Base-by-base conservation (phyloP, 306 rosid species). In the Abrus pulchellus region DNA sequence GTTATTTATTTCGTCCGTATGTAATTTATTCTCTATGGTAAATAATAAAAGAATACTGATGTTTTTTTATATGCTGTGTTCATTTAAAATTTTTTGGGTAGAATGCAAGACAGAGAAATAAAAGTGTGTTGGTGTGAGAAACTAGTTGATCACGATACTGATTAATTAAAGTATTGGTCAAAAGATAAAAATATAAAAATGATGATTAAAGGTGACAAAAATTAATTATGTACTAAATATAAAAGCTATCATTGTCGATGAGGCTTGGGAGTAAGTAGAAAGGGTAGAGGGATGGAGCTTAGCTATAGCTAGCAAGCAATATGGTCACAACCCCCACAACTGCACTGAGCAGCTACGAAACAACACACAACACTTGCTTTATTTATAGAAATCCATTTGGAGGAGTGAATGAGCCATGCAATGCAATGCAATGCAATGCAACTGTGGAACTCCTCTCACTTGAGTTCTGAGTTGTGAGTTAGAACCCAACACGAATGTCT, bases 251-350 rank as follows among this genome's bases (percentile, higher is more conserved):
- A 32, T 12, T 64, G 3, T 43, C 0, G 11, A 9, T 54, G 53
- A 65, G 76, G 69, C 20, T 74, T 45, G 75, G 13, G 14, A 33
- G 47, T 65, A 81, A 74, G 20, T 45, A 66, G 74, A 34, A 73
- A 80, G 3, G 72, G 20, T 43, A 56, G 49, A 61, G 67, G n/a
- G 55, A 61, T 11, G 9, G 3, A 72, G 78, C 66, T 20, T 53
- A 13, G 48, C 29, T 68, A 50, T 20, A 20, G 61, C 76, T 41
- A 45, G 50, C 27, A 66, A 45, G 50, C 27, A 66, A 66, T 30
- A 65, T 40, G 68, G 76, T 74, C 71, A 74, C 47, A 82, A 81
- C 72, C 60, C 64, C 80, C 70, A 55, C 40, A 75, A 63, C 72
- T 7, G 12, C 28, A 20, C 20, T 20, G 20, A 20, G 20, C 20